phyloP scores from a whole-genome alignment of 179 eudicot genomes.

The Patellifolia procumbens region DNA sequence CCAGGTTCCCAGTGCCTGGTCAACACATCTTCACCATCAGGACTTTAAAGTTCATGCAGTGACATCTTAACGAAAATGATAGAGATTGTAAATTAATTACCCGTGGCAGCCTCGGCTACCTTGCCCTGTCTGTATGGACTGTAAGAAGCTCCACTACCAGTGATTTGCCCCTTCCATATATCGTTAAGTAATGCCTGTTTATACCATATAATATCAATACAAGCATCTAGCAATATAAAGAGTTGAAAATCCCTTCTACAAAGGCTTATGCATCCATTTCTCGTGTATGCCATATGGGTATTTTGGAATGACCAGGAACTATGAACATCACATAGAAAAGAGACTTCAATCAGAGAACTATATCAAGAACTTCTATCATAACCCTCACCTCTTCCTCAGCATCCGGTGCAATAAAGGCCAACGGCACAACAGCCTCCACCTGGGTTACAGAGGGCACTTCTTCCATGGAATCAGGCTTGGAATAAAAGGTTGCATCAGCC shows the following conservation, averaged over 20 bases:
- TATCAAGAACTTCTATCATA: not conserved
- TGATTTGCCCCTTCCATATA: constrained; percentile 81
- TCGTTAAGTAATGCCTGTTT: constrained; percentile 66
- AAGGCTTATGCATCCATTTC: not conserved
- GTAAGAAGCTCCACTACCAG: constrained; percentile 57
- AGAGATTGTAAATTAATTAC: constrained; percentile 33
- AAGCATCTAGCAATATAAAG: constrained; percentile 1
- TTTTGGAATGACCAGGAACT: not conserved
- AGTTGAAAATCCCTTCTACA: not conserved
- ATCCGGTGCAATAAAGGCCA: constrained; percentile 82
- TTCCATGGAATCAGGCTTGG: constrained; percentile 54
- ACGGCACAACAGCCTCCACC: constrained; percentile 55
- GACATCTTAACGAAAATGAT: not conserved
- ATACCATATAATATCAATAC: constrained; percentile 14
- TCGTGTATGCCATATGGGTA: too few species aligned
- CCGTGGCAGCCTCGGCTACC: constrained; percentile 49
- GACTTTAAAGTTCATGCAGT: constrained; percentile 3
- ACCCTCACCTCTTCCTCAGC: constrained; percentile 73
- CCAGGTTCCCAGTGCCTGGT: constrained; percentile 40
- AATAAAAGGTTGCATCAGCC: constrained; percentile 41
- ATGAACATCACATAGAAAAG: not conserved
- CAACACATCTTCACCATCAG: constrained; percentile 20
- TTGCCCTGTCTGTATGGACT: constrained; percentile 49
- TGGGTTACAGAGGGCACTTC: constrained; percentile 59
- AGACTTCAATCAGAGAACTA: not conserved